Percentiles rank a stretch among this genome's conserved stretches.
Evolutionary conservation across 805 yeast species (phyloP).

Genomic region (Babjeviella inositovora): DNA sequence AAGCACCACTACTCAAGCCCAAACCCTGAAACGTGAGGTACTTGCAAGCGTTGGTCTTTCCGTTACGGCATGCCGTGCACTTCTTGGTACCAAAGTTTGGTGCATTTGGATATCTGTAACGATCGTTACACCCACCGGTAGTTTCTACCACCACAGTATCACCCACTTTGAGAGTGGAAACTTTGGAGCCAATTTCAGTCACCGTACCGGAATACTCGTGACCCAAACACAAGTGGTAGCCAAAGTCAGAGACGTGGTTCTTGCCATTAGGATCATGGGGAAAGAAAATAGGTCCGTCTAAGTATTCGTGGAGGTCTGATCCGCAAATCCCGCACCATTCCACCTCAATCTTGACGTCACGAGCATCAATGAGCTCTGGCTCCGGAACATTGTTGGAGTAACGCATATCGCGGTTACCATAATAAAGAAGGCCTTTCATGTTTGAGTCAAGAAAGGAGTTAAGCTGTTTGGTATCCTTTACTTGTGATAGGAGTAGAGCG

Average conservation of each 20-base stretch:
- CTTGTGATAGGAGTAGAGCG: too few species aligned
- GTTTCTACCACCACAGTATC: slow-evolving; percentile 53
- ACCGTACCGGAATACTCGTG: slow-evolving; percentile 37
- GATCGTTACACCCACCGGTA: slow-evolving; percentile 38
- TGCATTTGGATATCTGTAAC: slow-evolving; percentile 17
- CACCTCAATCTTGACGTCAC: slow-evolving; percentile 8
- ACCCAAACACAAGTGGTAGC: slow-evolving; percentile 28
- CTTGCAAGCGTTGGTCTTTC: slow-evolving; percentile 35
- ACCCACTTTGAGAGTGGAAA: slow-evolving; percentile 25
- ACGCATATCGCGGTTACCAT: slow-evolving; percentile 25
- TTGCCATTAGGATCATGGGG: slow-evolving; percentile 8
- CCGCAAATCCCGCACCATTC: slow-evolving; percentile 51
- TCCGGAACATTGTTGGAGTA: slow-evolving; percentile 16
- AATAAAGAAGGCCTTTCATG: slow-evolving; percentile 35
- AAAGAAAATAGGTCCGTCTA: slow-evolving; percentile 45
- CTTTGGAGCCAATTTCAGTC: slow-evolving; percentile 25
- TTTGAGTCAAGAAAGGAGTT: too few species aligned
- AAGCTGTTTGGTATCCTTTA: too few species aligned
- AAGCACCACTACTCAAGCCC: slow-evolving; percentile 40
- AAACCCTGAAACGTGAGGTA: slow-evolving; percentile 33
- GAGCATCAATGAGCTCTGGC: slow-evolving; percentile 25
- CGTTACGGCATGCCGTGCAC: slow-evolving; percentile 34
- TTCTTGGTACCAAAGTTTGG: slow-evolving; percentile 8
- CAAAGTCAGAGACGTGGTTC: slow-evolving; percentile 3
- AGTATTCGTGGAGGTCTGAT: slow-evolving; percentile 40